phyloP scores from a whole-genome alignment of 2,329 filamentous ascomycete genomes.

The Ascochyta lentis region DNA sequence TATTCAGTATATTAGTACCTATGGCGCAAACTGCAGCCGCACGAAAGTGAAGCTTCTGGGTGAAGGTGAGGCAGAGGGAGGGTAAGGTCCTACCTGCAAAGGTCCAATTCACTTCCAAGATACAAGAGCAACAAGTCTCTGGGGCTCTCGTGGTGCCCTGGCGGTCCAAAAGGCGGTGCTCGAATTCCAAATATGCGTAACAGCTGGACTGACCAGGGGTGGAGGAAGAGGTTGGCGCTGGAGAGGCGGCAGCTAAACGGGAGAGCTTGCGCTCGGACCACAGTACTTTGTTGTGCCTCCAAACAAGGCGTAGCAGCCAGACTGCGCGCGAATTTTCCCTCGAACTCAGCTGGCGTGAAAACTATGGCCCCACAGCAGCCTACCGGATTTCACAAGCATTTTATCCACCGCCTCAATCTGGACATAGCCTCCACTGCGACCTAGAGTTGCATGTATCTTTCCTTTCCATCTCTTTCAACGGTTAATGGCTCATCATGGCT shows the following conservation, averaged over 20 bases:
- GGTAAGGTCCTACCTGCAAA: conserved; percentile 2
- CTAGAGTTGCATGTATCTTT: not conserved
- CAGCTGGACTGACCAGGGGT: not conserved
- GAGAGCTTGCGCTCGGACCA: conserved; percentile 20
- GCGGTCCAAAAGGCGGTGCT: not conserved
- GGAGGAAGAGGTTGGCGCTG: not conserved
- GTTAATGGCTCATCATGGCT: not conserved
- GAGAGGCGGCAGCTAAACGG: conserved; percentile 4
- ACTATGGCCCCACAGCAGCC: not conserved
- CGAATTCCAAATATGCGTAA: not conserved
- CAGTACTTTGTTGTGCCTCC: conserved; percentile 8
- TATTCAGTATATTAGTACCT: conserved; percentile 2
- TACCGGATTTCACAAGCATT: not conserved
- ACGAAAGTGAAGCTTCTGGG: not conserved
- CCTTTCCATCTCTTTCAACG: not conserved
- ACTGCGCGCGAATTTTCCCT: conserved; percentile 4
- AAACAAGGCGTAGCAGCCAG: conserved; percentile 13
- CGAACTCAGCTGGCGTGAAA: not conserved
- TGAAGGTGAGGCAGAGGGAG: not conserved
- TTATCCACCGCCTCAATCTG: not conserved
- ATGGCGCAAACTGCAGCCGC: not conserved
- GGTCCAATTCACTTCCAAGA: not conserved
- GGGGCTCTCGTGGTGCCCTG: not conserved
- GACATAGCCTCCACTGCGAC: not conserved
- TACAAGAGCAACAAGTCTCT: not conserved